phyloP scores from a whole-genome alignment of 805 yeast species.

The Cyberlindnera bimundalis region DNA sequence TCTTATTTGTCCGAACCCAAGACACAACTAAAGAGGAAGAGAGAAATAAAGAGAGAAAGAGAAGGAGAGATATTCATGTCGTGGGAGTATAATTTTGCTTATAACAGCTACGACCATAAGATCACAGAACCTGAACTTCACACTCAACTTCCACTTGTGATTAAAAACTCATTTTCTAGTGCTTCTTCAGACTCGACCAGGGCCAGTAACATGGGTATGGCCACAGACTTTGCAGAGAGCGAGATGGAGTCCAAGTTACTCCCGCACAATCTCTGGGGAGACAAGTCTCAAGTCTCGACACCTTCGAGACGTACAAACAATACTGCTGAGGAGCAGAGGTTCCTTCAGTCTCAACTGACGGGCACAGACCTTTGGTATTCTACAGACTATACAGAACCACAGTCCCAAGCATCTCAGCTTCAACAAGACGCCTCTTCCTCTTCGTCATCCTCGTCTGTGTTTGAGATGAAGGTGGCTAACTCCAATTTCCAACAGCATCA shows the following conservation, averaged over 20 bases:
- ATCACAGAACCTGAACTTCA: slow-evolving; percentile 2
- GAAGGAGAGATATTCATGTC: slow-evolving; percentile 13
- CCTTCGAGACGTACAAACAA: slow-evolving; percentile 4
- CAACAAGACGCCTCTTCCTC: slow-evolving; percentile 3
- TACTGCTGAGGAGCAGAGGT: slow-evolving; percentile 16
- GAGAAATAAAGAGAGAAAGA: background rate
- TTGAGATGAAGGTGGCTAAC: slow-evolving; percentile 18
- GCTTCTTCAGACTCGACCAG: slow-evolving; percentile 8
- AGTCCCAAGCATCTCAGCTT: background rate
- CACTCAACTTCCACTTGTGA: slow-evolving; percentile 3
- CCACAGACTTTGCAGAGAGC: slow-evolving; percentile 20
- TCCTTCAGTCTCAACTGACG: slow-evolving; percentile 11
- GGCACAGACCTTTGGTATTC: slow-evolving; percentile 13
- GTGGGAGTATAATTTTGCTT: slow-evolving; percentile 19
- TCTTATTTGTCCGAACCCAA: background rate
- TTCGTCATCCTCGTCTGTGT: slow-evolving; percentile 13
- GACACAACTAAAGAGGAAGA: too few relatives aligned
- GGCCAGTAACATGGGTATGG: slow-evolving; percentile 4
- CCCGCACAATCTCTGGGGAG: slow-evolving; percentile 35
- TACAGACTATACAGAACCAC: slow-evolving; percentile 4
- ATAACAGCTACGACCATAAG: background rate
- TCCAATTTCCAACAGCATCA: background rate
- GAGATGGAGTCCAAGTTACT: slow-evolving; percentile 29
- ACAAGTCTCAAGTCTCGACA: slow-evolving; percentile 6
- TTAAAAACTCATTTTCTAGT: slow-evolving; percentile 12